Evolutionary conservation across 805 yeast genomes (phyloP), one percentile per base, ranked within the genome.

Genomic region (Cyberlindnera euphorbiae): DNA sequence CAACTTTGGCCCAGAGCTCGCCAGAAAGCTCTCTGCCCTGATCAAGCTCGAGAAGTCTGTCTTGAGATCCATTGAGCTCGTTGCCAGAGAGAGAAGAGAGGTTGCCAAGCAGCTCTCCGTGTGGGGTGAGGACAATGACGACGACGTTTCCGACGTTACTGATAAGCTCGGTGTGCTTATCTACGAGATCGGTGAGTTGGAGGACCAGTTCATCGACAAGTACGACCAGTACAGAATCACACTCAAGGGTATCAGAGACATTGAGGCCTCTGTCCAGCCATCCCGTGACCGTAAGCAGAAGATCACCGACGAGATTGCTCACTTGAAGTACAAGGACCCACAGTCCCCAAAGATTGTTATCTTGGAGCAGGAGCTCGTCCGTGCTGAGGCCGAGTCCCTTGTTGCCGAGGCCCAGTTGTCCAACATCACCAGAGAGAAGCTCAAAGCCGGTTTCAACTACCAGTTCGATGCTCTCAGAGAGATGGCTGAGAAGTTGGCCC

Each of bases 371-470:
- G 97, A 93, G 70, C 77, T 93, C 62, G 97, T 93, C 51, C 82
- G 98, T 68, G 97, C 97, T 35, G 98, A 90, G 74, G 97, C 97
- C 50, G 97, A 93, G 71, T 87, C 96, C 34, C 79, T 90, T 55
- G 98, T 90, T 56, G 98, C 98, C 42, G 98, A 90, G 73, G 97
- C 97, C 42, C 98, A 90, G 73, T 79, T 90, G 62, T 86, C 96
- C 46, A 90, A 90, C 73, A 90, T 93, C 67, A 90, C 97, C 55
- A 85, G 98, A 68, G 97, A 89, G 71, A 89, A 89, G 73, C 75
- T 90, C 62, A 93, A 93, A 82, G 93, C 96, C 50, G 94, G 97
- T 37, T 93, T 85, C 76, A 80, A 84, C 72, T 89, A 90, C 70
- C 96, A 90, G 69, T 90, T 90, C 55, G 97, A 93, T 63, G 85